A percentile compares a stretch with the other conserved stretches of the same genome.
Evolutionary conservation across 768 basidiomycete species (phyloP).

Genomic region (Amanita pseudoporphyria): DNA sequence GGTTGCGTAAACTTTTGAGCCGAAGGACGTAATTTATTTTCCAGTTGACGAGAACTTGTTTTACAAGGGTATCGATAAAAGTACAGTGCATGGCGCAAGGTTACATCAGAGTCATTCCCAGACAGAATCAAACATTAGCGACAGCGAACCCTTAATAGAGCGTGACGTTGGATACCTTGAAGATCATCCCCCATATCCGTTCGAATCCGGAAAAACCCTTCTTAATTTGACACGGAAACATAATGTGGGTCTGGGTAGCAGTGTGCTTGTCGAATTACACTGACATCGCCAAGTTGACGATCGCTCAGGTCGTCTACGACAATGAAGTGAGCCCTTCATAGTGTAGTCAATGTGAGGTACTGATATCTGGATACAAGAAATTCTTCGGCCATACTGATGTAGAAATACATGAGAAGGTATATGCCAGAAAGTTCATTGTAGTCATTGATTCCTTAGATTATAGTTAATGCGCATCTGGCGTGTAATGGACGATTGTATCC

Average conservation of each 20-base stretch:
- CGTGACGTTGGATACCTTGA: slow-evolving; percentile 11
- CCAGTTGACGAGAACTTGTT: slow-evolving; percentile 88
- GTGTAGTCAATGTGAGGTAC: neutral
- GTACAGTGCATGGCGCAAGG: slow-evolving; percentile 68
- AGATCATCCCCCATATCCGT: slow-evolving; percentile 74
- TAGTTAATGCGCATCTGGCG: slow-evolving; percentile 71
- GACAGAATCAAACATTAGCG: slow-evolving; percentile 23
- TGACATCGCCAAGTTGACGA: slow-evolving; percentile 56
- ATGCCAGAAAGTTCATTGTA: neutral
- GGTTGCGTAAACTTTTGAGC: slow-evolving; percentile 5
- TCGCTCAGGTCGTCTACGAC: slow-evolving; percentile 89
- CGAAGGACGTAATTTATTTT: neutral
- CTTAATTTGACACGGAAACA: slow-evolving; percentile 69
- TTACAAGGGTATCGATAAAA: slow-evolving; percentile 87
- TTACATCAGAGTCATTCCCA: slow-evolving; percentile 53
- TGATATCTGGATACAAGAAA: slow-evolving; percentile 19
- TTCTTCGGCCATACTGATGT: slow-evolving; percentile 69
- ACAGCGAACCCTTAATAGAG: neutral
- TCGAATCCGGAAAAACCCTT: slow-evolving; percentile 67
- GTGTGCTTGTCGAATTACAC: neutral
- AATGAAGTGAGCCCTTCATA: slow-evolving; percentile 48
- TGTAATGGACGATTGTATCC: slow-evolving; percentile 92
- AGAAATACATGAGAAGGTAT: slow-evolving; percentile 66
- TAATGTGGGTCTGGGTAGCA: slow-evolving; percentile 38
- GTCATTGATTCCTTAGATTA: neutral